A percentile compares a stretch with the other conserved stretches of the same genome.
These are phyloP conservation scores for Lenwebbia sp. DNA, from an alignment of 345 rosid genomes.

Conservation along the genomic window DNA sequence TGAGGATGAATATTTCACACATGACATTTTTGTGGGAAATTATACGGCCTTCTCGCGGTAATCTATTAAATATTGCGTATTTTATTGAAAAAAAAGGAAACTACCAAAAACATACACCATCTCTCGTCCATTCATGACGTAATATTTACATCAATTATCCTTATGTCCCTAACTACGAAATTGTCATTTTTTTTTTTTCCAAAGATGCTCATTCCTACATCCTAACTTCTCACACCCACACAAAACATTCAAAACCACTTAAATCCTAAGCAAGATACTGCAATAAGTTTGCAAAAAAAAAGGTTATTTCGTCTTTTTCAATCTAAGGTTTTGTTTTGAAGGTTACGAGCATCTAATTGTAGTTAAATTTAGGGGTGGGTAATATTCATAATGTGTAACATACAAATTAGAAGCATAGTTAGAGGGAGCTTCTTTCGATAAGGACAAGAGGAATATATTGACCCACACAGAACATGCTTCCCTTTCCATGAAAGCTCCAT, in stretches of 20 bases:
- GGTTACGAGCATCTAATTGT: neutral
- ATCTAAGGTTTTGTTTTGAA: neutral
- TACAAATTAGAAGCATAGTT: too few species aligned
- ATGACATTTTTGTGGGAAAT: neutral
- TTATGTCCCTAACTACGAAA: neutral
- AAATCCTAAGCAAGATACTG: neutral
- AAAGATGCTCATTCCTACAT: neutral
- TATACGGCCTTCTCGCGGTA: neutral
- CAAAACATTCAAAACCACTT: neutral
- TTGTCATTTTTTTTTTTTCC: neutral
- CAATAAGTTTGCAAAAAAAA: neutral
- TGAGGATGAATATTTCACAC: neutral
- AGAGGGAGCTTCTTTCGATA: too few species aligned
- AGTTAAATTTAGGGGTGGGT: neutral
- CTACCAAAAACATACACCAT: neutral
- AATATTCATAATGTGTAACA: neutral
- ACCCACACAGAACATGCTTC: too few species aligned
- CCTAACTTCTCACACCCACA: neutral
- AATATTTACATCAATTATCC: neutral
- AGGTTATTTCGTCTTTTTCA: neutral
- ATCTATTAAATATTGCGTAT: neutral
- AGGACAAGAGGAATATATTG: too few species aligned
- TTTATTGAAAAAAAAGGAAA: neutral
- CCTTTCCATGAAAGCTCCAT: too few species aligned
- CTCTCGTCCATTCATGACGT: too few species aligned